Evolutionary conservation across 306 rosid species (phyloP).

Genomic region (Cucurbita maxima): DNA sequence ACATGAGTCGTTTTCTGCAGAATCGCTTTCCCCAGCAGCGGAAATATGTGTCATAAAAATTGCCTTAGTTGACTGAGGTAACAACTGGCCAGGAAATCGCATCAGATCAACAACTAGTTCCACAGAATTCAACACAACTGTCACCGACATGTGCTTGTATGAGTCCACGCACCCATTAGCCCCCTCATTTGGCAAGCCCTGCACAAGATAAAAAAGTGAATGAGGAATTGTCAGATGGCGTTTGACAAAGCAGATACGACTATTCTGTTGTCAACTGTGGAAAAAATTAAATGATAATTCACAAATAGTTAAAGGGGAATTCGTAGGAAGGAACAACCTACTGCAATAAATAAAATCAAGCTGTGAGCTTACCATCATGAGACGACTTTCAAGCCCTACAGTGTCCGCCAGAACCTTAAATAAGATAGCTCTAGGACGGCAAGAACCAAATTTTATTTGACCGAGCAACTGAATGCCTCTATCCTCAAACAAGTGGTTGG

Average conservation of each 20-base stretch:
- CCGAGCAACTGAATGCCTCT: slow-evolving; percentile 87
- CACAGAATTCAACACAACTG: slow-evolving; percentile 65
- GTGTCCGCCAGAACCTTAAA: slow-evolving; percentile 90
- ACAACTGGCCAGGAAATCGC: slow-evolving; percentile 89
- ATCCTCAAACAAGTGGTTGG: slow-evolving; percentile 65
- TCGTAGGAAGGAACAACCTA: neutral
- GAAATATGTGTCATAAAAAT: slow-evolving; percentile 82
- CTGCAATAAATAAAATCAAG: slow-evolving; percentile 8
- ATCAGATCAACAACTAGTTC: slow-evolving; percentile 90
- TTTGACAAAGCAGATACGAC: neutral
- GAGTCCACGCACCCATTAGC: slow-evolving; percentile 61
- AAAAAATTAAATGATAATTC: neutral
- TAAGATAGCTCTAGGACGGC: slow-evolving; percentile 87
- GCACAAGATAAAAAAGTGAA: slow-evolving; percentile 14
- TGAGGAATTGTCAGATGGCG: slow-evolving; percentile 2
- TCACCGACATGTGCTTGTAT: slow-evolving; percentile 78
- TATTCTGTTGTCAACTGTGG: neutral
- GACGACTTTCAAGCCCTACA: slow-evolving; percentile 92
- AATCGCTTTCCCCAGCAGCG: slow-evolving; percentile 97
- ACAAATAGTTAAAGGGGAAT: neutral
- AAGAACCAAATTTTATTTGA: slow-evolving; percentile 85
- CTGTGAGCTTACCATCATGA: slow-evolving; percentile 66
- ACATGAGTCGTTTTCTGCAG: slow-evolving; percentile 98
- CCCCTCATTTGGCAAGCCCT: slow-evolving; percentile 92
- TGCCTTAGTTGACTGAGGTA: slow-evolving; percentile 72